A percentile compares a stretch with the other conserved stretches of the same genome.
phyloP scores from a whole-genome alignment of 148 eudicot genomes.

The Cornus suecica region DNA sequence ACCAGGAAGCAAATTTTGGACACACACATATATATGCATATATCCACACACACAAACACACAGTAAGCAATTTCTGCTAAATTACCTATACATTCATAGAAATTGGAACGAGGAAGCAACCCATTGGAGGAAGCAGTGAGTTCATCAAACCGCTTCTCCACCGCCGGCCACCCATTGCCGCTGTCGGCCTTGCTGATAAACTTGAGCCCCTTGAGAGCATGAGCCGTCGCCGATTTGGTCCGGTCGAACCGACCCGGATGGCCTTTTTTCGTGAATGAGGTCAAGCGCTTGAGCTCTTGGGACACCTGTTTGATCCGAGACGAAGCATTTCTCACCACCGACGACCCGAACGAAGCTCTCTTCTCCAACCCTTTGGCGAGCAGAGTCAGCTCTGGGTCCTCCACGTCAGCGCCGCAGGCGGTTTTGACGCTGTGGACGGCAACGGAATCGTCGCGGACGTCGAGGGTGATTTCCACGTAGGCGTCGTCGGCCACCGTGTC shows the following conservation, averaged over 20 bases:
- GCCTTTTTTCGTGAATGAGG: constrained; percentile 32
- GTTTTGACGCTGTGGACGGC: constrained; percentile 56
- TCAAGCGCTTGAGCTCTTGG: constrained; percentile 49
- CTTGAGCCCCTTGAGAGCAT: constrained; percentile 47
- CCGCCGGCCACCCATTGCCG: constrained; percentile 43
- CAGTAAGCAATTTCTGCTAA: neutral
- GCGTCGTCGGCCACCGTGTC: constrained; percentile 10
- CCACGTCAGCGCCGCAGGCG: constrained; percentile 40
- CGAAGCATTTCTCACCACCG: constrained; percentile 44
- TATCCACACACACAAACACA: neutral
- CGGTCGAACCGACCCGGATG: constrained; percentile 30
- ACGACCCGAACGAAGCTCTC: constrained; percentile 30
- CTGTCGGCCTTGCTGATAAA: constrained; percentile 56
- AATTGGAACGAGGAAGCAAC: constrained; percentile 40
- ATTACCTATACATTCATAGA: constrained; percentile 56
- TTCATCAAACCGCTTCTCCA: constrained; percentile 44
- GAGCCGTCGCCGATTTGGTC: constrained; percentile 43
- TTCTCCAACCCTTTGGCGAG: constrained; percentile 45
- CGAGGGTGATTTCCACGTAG: constrained; percentile 55
- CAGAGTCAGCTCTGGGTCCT: constrained; percentile 38
- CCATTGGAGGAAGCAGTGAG: constrained; percentile 33
- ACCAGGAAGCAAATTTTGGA: constrained; percentile 47
- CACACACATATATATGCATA: too few relatives aligned
- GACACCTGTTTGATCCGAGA: constrained; percentile 42
- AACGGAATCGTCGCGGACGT: constrained; percentile 49